These are phyloP conservation scores for Flaveria brownii DNA, from an alignment of 129 eudicot genomes.

Conservation along the genomic window DNA sequence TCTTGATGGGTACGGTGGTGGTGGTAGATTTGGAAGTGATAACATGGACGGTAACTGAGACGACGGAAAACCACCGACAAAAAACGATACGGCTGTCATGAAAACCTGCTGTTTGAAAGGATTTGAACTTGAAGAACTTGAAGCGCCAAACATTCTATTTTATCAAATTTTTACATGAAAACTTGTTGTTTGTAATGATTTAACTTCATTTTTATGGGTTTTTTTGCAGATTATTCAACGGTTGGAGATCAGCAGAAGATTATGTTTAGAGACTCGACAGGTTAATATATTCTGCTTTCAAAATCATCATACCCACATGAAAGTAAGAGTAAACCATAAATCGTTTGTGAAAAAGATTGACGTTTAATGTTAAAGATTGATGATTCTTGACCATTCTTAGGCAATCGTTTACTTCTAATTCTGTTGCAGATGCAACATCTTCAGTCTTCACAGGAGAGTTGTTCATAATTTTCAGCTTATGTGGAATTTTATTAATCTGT, in stretches of 20 bases:
- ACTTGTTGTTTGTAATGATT: no score
- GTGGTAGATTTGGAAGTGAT: no score
- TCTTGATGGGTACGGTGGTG: no score
- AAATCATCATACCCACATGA: conserved; percentile 90
- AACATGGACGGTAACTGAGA: conserved; percentile 30
- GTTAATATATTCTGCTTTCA: conserved; percentile 93
- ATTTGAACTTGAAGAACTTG: neutral
- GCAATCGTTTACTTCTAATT: conserved; percentile 74
- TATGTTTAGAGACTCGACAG: conserved; percentile 74
- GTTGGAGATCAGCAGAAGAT: conserved; percentile 79
- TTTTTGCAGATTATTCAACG: conserved; percentile 15
- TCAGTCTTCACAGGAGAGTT: no score
- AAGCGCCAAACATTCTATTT: no score
- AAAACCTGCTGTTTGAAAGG: conserved; percentile 33
- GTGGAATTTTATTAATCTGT: neutral
- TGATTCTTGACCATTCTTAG: conserved; percentile 71
- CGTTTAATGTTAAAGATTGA: conserved; percentile 5
- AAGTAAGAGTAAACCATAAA: conserved; percentile 42
- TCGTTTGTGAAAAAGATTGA: neutral
- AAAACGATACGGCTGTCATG: conserved; percentile 93
- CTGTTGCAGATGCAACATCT: conserved; percentile 41
- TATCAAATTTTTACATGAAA: no score
- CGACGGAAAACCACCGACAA: conserved; percentile 79
- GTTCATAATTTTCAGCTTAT: conserved; percentile 18
- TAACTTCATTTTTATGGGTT: no score